phyloP scores from a whole-genome alignment of 139 green algal genomes.

The Pycnococcus provasolii region DNA sequence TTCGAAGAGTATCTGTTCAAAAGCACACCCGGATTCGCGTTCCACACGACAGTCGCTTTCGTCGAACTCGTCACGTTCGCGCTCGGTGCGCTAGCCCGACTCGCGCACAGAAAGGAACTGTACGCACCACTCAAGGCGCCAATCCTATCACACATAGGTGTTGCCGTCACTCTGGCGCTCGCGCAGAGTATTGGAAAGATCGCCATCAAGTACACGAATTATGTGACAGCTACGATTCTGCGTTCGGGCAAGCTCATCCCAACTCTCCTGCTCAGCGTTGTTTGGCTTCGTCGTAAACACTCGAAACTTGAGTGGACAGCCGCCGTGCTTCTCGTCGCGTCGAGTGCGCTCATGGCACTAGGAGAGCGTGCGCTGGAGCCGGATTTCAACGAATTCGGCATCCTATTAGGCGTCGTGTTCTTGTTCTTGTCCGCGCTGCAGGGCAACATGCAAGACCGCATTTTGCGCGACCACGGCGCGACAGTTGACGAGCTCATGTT shows the following conservation, averaged over 20 bases:
- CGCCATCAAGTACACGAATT: constrained; percentile 12
- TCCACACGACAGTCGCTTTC: constrained; percentile 6
- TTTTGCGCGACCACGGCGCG: constrained; percentile 5
- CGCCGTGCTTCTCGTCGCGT: not conserved
- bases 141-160: not conserved
- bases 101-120: not conserved
- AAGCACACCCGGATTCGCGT: constrained; percentile 2
- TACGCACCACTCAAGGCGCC: constrained; percentile 7
- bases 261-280: not conserved
- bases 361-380: constrained; percentile 5
- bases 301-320: not conserved
- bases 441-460: constrained; percentile 4
- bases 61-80: constrained; percentile 4
- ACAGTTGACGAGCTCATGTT: constrained; percentile 8
- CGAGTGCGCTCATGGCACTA: not conserved
- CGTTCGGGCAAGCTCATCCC: constrained; percentile 1
- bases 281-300: constrained; percentile 11
- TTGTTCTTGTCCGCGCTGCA: constrained; percentile 1
- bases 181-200: constrained; percentile 4
- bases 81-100: not conserved
- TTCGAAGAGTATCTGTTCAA: constrained; percentile 6
- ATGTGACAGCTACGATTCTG: constrained; percentile 14
- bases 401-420: not conserved
- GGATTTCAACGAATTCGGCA: constrained; percentile 1
- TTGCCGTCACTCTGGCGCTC: not conserved